Evolutionary conservation across 371 early-diverging fungal genomes (phyloP).

Genomic region (Rhizopus sp.): DNA sequence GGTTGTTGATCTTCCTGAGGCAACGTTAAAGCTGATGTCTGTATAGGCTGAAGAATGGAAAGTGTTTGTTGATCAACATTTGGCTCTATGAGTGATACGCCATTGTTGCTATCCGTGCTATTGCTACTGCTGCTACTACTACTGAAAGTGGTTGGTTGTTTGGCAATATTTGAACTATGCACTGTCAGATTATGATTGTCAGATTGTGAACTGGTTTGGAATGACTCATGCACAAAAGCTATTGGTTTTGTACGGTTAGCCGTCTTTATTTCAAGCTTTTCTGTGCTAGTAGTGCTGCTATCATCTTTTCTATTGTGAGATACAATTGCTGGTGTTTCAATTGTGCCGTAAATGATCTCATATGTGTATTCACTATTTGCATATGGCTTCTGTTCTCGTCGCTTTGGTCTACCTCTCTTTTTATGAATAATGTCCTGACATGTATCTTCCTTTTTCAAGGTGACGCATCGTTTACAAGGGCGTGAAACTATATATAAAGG

Average conservation of each 20-base stretch:
- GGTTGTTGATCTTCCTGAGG: not conserved
- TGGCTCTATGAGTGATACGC: too few species aligned
- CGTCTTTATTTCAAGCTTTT: not conserved
- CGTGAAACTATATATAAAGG: conserved; percentile 51
- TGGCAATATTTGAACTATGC: too few species aligned
- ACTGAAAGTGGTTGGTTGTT: too few species aligned
- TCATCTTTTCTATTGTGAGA: not conserved
- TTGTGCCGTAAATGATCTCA: conserved; percentile 31
- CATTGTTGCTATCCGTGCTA: too few species aligned
- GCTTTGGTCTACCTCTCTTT: conserved; percentile 79
- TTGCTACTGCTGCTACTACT: too few species aligned
- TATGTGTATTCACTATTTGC: conserved; percentile 22
- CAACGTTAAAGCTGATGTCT: too few species aligned
- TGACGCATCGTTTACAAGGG: conserved; percentile 78
- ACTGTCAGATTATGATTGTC: not conserved
- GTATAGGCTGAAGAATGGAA: too few species aligned
- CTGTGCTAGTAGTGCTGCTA: not conserved
- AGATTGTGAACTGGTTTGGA: not conserved
- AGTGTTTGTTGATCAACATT: too few species aligned
- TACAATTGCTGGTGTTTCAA: not conserved
- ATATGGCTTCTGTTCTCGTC: conserved; percentile 51
- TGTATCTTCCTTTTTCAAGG: conserved; percentile 70
- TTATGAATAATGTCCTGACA: conserved; percentile 82
- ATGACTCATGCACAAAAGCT: conserved; percentile 1
- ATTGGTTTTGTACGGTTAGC: not conserved